Conservation (phyloP, 164 flowering plant genomes). For the Aristolochia fimbriata region DNA sequence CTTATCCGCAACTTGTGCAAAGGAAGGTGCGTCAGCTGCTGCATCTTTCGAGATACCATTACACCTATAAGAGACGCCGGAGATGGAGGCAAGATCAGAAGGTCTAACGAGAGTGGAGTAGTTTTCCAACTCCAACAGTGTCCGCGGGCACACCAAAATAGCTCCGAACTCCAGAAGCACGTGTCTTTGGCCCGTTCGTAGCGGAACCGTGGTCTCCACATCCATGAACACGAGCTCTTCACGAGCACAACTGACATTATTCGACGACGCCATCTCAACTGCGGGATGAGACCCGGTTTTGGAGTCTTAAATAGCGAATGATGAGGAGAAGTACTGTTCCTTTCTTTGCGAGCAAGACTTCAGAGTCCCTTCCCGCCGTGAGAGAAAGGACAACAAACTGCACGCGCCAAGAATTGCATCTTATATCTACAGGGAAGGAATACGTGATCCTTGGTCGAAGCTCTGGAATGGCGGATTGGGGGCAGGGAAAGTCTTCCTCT, state of each 20-base stretch:
- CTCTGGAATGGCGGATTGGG: too few relatives aligned
- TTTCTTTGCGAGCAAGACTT: too few relatives aligned
- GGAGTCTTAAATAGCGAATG: too few relatives aligned
- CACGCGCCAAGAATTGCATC: too few relatives aligned
- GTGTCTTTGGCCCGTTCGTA: slow-evolving; percentile 41
- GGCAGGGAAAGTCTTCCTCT: too few relatives aligned
- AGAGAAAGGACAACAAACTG: too few relatives aligned
- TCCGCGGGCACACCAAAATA: slow-evolving; percentile 84
- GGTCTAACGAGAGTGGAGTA: slow-evolving; percentile 75
- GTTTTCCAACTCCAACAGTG: slow-evolving; percentile 54
- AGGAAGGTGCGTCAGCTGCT: slow-evolving; percentile 59
- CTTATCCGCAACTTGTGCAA: slow-evolving; percentile 50
- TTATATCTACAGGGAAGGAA: too few relatives aligned
- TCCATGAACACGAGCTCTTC: slow-evolving; percentile 77
- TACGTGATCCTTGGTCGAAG: too few relatives aligned
- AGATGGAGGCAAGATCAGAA: slow-evolving; percentile 39
- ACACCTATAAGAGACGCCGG: slow-evolving; percentile 48
- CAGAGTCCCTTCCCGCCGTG: too few relatives aligned
- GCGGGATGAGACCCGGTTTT: too few relatives aligned
- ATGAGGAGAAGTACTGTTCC: too few relatives aligned
- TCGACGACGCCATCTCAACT: background rate
- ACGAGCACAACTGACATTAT: background rate
- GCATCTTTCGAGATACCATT: slow-evolving; percentile 75
- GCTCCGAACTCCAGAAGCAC: slow-evolving; percentile 80
- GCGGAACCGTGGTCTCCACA: slow-evolving; percentile 71